phyloP scores from a whole-genome alignment of 139 green algal species.

The Asterochloris sp. region DNA sequence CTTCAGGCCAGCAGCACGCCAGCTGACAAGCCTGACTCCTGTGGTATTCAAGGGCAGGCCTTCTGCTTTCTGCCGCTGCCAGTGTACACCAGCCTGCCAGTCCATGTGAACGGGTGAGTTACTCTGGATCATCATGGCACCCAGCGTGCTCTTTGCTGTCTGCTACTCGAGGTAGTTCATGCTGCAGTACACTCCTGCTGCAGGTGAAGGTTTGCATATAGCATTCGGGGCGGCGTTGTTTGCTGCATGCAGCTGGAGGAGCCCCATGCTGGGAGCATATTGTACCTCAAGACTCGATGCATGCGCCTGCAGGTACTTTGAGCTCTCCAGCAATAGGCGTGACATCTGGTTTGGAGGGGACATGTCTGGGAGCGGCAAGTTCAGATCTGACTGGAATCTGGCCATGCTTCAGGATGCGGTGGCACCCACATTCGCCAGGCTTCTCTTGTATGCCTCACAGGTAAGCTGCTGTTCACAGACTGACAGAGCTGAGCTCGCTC shows the following conservation, averaged over 20 bases:
- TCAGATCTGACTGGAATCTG: constrained; percentile 56
- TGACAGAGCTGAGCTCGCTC: no score
- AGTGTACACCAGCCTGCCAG: constrained; percentile 54
- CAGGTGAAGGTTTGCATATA: no score
- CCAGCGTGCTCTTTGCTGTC: no score
- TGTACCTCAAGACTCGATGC: no score
- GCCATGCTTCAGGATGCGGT: constrained; percentile 47
- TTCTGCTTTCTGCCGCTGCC: constrained; percentile 86
- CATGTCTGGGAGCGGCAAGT: constrained; percentile 49
- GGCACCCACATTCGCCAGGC: constrained; percentile 40
- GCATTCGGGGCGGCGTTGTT: no score
- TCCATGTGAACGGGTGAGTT: constrained; percentile 63
- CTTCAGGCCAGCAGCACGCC: neutral
- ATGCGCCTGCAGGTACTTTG: constrained; percentile 50
- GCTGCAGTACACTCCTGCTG: no score
- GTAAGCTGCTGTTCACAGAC: neutral
- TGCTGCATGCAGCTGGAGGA: no score
- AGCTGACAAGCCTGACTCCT: no score
- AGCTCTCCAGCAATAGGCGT: constrained; percentile 72
- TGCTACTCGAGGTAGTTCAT: no score
- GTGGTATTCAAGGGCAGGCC: constrained; percentile 25
- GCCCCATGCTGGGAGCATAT: no score
- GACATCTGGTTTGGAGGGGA: constrained; percentile 58
- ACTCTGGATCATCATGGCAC: no score
- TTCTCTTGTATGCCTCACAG: constrained; percentile 34